Evolutionary conservation across 176 grass and related monocot genomes (phyloP), one percentile per base, ranked within the genome.

Genomic region (Aegilops tauschii): DNA sequence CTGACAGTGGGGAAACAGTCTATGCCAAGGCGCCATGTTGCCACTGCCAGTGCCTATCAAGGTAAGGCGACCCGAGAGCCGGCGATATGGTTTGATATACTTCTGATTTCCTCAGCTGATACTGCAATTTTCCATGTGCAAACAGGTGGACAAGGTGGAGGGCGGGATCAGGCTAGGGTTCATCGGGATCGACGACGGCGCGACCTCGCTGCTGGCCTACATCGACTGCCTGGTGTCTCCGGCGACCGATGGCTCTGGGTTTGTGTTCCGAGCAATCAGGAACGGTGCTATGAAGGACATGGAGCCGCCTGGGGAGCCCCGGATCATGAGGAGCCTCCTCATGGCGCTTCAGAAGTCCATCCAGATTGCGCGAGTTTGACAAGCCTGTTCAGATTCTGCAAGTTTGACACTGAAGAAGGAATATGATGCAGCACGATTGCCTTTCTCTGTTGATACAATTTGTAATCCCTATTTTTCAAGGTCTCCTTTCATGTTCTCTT

Each of bases 1-100:
- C n/a, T 87, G 65, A 29, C 90, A 99, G 92, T 94, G 97, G 94
- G 97, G 80, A 14, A 99, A 99, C 82, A 99, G 97, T 36, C 94
- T 99, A 49, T 96, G 90, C 87, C 97, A 99, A 87, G 97, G 97
- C 34, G 93, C 97, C 12, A 99, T 86, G 85, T 61, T 99, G 76
- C 97, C 97, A 5, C 89, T 96, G 62, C 97, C 94, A 11, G 88
- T 99, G 65, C 94, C 97, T 86, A 94, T 96, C 29, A 94, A 96
- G 97, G 96, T 94, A 82, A 16, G 16, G 20, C 67, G 4, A 36
- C 35, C 5, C 12, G 21, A 28, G 65, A n/a, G 14, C 27, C 36
- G 10, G 21, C 8, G 9, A 66, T 59, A 67, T 58, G 10, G 1
- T 6, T 4, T 76, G 4, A 16, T 37, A 37, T 20, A 6, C 36